Percentiles rank a stretch among this genome's conserved stretches.
Evolutionary conservation across 2,329 filamentous ascomycete genomes (phyloP).

Genomic region (Periconia macrospinosa): DNA sequence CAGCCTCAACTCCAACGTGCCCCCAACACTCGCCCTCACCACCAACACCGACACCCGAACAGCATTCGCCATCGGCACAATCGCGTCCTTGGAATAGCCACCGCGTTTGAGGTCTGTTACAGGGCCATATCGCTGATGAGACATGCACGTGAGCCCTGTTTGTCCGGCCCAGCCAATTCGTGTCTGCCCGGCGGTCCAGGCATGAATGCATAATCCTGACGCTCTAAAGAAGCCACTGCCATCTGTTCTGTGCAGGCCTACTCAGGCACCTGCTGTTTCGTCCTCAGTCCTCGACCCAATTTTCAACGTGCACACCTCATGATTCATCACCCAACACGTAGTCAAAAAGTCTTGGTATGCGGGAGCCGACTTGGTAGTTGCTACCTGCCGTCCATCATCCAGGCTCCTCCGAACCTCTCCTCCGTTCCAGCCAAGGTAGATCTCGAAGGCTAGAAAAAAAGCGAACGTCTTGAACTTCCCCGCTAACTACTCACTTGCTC

Average conservation of each 20-base stretch:
- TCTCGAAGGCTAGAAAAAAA: too few species aligned
- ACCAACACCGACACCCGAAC: constrained; percentile 13
- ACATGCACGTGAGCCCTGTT: constrained; percentile 38
- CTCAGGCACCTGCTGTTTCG: constrained; percentile 37
- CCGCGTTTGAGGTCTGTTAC: constrained; percentile 43
- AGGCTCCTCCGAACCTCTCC: too few species aligned
- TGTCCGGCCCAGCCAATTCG: constrained; percentile 22
- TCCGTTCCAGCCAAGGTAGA: too few species aligned
- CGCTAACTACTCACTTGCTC: background rate
- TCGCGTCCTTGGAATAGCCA: constrained; percentile 1
- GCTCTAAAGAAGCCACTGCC: constrained; percentile 29
- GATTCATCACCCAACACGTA: background rate
- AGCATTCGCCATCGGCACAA: constrained; percentile 6
- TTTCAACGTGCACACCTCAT: constrained; percentile 23
- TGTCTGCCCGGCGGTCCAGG: constrained; percentile 20
- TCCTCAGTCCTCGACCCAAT: constrained; percentile 40
- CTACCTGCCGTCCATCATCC: too few species aligned
- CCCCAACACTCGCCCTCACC: too few species aligned
- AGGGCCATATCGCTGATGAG: constrained; percentile 36
- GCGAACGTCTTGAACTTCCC: too few species aligned
- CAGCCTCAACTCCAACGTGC: constrained; percentile 11
- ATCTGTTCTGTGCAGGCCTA: constrained; percentile 19
- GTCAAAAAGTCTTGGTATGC: background rate
- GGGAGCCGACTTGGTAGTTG: too few species aligned
- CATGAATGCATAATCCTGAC: constrained; percentile 40